phyloP scores from a whole-genome alignment of 2,329 filamentous ascomycete genomes.

The Periconia digitata region DNA sequence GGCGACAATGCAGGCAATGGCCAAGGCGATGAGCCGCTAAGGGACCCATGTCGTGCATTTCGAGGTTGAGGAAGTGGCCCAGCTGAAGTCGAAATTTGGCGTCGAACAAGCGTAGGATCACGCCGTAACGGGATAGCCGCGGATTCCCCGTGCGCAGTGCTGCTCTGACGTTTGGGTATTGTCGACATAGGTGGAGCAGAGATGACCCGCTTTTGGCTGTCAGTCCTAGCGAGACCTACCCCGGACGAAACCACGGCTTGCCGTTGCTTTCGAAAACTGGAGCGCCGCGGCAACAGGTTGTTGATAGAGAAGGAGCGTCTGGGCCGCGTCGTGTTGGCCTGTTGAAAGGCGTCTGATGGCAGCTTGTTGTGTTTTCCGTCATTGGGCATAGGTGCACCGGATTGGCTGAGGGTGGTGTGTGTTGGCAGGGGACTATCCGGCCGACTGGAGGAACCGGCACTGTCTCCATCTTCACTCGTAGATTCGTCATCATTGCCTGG shows the following conservation, averaged over 20 bases:
- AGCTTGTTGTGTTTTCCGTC: too few relatives aligned
- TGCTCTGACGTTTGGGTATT: slow-evolving; percentile 43
- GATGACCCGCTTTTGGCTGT: slow-evolving; percentile 32
- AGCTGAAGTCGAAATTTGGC: slow-evolving; percentile 32
- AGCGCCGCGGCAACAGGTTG: slow-evolving; percentile 45
- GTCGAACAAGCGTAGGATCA: slow-evolving; percentile 30
- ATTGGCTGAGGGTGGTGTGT: slow-evolving; percentile 19
- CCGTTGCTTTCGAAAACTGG: slow-evolving; percentile 41
- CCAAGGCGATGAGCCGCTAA: slow-evolving; percentile 23
- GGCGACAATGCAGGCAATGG: slow-evolving; percentile 27
- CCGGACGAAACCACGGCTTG: slow-evolving; percentile 29
- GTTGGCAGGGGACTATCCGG: slow-evolving; percentile 40
- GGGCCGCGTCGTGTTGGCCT: slow-evolving; percentile 31
- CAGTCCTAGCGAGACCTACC: slow-evolving; percentile 28
- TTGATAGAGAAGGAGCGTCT: slow-evolving; percentile 55
- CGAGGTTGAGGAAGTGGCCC: slow-evolving; percentile 17
- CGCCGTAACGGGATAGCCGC: slow-evolving; percentile 41
- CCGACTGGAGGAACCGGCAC: slow-evolving; percentile 42
- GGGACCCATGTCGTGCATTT: slow-evolving; percentile 13
- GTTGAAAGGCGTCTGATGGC: slow-evolving; percentile 15
- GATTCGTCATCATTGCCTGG: slow-evolving; percentile 37
- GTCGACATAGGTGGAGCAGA: slow-evolving; percentile 39
- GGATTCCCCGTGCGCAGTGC: slow-evolving; percentile 35
- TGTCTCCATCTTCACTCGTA: slow-evolving; percentile 42
- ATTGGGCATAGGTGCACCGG: slow-evolving; percentile 11